Evolutionary conservation across 805 yeast genomes (phyloP), one percentile per base, ranked within the genome.

Genomic region (Ogataea pignaliae): DNA sequence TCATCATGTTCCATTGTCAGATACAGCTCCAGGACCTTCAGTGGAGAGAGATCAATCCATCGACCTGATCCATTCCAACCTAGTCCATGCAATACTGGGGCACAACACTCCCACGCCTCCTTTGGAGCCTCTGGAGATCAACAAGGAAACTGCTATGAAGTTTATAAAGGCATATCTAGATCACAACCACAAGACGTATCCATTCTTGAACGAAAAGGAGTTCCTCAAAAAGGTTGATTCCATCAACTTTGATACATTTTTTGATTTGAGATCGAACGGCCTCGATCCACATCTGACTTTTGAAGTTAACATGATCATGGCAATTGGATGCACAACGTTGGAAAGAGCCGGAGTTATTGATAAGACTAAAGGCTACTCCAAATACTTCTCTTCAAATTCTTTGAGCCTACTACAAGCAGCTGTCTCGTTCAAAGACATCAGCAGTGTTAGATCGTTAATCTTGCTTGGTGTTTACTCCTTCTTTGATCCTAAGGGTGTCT

Each of bases 261-360:
- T 51, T 34, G 46, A 49, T 18, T 34, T 34, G 13, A 30, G 46
- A 16, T 31, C 40, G n/a, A 41, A 37, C 35, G 39, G 44, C 1
- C 38, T 54, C 17, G 63, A 68, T 30, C 56, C 60, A 16, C 57
- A 61, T 44, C 50, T 57, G 16, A 58, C 65, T 18, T 77, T 75
- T 48, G 76, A 78, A 57, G 50, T 77, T 10, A 71, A 69, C 54
- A 72, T 78, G 76, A 69, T 76, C 2, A 65, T 76, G 61, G 78
- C 80, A 5, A 72, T 76, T 35, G 82, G 83, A 1, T 75, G 79
- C 43, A 72, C 79, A 10, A 70, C 78, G 2, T 56, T 78, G 40
- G 71, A 70, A 36, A 59, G 70, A 42, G 69, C 70, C 3, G 70
- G 68, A 3, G 55, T 63, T 47, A 47, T 72, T 8, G 60, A 63